Evolutionary conservation across 352 stramenopile species (phyloP), one percentile per base, ranked within the genome.

Genomic region (Globisporangium takayamanum): DNA sequence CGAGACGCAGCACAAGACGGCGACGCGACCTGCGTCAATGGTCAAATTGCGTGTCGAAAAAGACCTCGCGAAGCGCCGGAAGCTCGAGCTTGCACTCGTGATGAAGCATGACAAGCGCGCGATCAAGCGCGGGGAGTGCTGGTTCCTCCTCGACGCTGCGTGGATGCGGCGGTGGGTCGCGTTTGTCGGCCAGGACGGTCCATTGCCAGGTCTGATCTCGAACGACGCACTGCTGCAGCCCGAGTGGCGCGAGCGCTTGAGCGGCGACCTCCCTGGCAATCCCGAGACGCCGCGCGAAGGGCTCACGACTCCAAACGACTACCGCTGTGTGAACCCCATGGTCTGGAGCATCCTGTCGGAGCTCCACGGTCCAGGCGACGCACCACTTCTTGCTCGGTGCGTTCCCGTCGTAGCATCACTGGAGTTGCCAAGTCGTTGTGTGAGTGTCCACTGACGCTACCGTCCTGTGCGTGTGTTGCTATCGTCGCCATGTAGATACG

Each of bases 311-410:
- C 68, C 72, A 55, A 69, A 70, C 37, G 69, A 93, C 67, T 93
- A 89, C 46, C 78, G 83, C 2, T 75, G 74, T 45, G 80, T 93
- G 42, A 72, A 76, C 30, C 79, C 83, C 8, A 87, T 93, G 68
- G 80, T 93, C 15, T 93, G 80, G 80, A 78, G 75, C 37, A 55
- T 93, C 3, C 73, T 91, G 22, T 70, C 61, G 11, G 80, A 87
- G 62, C 60, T 89, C 10, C 75, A 93, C 56, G 78, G 80, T 16
- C 56, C 68, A 1, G 76, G 74, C 42, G 74, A 87, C 30, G 70
- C 77, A 6, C 83, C 83, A 11, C 37, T 69, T 16, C 55, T 84
- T 5, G 62, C 66, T 11, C 60, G 74, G 36, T 67, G 25, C 15
- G 41, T 62, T 12, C 33, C 33, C 6, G 33, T 39, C 10, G 30